These are phyloP conservation scores for Aureobasidium melanogenum DNA, from an alignment of 2,329 filamentous ascomycete genomes.

Conservation along the genomic window DNA sequence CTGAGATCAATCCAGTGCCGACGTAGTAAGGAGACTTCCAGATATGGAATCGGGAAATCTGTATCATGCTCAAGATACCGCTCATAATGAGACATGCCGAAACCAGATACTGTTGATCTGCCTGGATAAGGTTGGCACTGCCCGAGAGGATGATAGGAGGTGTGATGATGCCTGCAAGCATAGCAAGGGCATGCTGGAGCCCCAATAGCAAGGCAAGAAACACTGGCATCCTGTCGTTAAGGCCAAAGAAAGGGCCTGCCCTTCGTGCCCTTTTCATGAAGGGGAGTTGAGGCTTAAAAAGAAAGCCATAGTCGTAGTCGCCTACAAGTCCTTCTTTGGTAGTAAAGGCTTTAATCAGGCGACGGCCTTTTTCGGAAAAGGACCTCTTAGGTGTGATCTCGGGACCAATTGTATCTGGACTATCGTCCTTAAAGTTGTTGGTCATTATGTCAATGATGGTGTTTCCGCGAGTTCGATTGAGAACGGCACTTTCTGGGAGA, in stretches of 20 bases:
- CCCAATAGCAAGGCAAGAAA: conserved; percentile 65
- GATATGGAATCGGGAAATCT: conserved; percentile 71
- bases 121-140: conserved; percentile 54
- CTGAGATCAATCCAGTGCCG: conserved; percentile 71
- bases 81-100: conserved; percentile 72
- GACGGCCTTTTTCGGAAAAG: conserved; percentile 32
- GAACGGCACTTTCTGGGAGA: neutral
- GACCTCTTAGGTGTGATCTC: conserved; percentile 32
- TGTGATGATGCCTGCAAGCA: conserved; percentile 61
- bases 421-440: conserved; percentile 28
- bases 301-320: conserved; percentile 80
- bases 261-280: conserved; percentile 59
- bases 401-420: conserved; percentile 38
- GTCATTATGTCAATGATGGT: neutral
- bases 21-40: conserved; percentile 63
- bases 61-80: conserved; percentile 63
- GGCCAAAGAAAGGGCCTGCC: conserved; percentile 73
- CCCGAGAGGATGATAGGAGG: conserved; percentile 65
- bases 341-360: conserved; percentile 38
- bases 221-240: conserved; percentile 69
- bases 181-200: conserved; percentile 69
- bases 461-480: neutral
- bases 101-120: conserved; percentile 65
- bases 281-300: conserved; percentile 73
- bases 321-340: conserved; percentile 66